Evolutionary conservation across 305 asterid species (phyloP), one percentile per base, ranked within the genome.

Genomic region (Plantago coronopus): DNA sequence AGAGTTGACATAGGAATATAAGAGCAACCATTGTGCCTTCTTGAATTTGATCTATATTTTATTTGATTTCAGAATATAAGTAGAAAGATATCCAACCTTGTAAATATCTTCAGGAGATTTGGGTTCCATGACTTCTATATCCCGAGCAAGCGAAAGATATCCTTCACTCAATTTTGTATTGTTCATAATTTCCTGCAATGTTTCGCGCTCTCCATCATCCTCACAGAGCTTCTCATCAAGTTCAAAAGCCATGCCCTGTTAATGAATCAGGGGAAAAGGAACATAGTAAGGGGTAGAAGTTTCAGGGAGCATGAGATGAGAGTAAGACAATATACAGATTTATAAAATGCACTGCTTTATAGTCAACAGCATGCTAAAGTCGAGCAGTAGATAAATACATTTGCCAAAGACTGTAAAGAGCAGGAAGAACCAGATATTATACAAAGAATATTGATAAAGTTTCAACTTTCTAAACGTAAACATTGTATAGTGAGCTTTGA

Each of bases 111-210:
- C 99, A 6, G 97, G 99, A 68, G 95, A 85, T 79, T 89, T 94
- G 58, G 99, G 86, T 77, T 94, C 99, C 97, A 89, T 94, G 69
- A 94, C 99, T 78, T 89, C 99, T 58, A 94, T 87, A 78, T 94
- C 99, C 51, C 97, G 95, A 62, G 97, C 99, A 79, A 94, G 96
- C 34, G 97, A 80, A 68, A 94, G 97, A 79, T 76, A 94, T 40
- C 99, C 99, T 78, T 94, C 97, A 79, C 74, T 89, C 79, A 89
- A 67, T 79, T 87, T 89, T 18, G 81, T 23, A 70, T 87, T 94
- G 74, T 84, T 85, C 74, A 94, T 78, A 44, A 85, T 81, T 54
- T 82, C 94, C 73, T 89, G 95, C 67, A 94, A 69, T 44, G 78
- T 86, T 59, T 89, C 94, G 78, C 94, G 82, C 61, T 94, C 96